phyloP scores from a whole-genome alignment of 139 green algal genomes.

The Chlorella ohadii region DNA sequence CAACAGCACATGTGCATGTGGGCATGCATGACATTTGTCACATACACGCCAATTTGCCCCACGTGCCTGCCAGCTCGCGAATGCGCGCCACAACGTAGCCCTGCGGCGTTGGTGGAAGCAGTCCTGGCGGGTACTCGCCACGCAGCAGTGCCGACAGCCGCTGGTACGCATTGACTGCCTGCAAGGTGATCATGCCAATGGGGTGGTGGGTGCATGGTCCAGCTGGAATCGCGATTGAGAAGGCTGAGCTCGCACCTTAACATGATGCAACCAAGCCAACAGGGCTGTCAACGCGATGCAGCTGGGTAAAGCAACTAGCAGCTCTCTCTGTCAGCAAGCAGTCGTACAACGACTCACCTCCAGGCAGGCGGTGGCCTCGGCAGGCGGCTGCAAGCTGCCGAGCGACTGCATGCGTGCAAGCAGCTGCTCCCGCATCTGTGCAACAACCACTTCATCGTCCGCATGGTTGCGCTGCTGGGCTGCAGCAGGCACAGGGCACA shows the following conservation, averaged over 20 bases:
- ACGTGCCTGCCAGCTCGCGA: slow-evolving; percentile 58
- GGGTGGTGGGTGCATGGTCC: no score
- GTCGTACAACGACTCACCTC: background rate
- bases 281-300: no score
- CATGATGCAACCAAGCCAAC: no score
- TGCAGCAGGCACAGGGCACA: background rate
- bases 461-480: slow-evolving; percentile 17
- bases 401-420: slow-evolving; percentile 23
- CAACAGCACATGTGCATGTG: no score
- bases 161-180: slow-evolving; percentile 71
- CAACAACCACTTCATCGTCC: slow-evolving; percentile 30
- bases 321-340: background rate
- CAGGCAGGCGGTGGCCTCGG: slow-evolving; percentile 23
- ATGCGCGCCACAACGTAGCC: slow-evolving; percentile 73
- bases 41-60: no score
- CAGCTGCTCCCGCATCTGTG: slow-evolving; percentile 32
- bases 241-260: no score
- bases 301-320: no score
- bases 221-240: no score
- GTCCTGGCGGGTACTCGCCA: slow-evolving; percentile 62
- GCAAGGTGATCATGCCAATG: background rate
- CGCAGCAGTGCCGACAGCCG: slow-evolving; percentile 65
- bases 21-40: no score
- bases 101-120: slow-evolving; percentile 70
- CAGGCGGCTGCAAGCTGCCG: slow-evolving; percentile 21